Evolutionary conservation across 1,284 basidiomycete genomes (phyloP), one percentile per base, ranked within the genome.

Genomic region (Boletus semigastroideus): DNA sequence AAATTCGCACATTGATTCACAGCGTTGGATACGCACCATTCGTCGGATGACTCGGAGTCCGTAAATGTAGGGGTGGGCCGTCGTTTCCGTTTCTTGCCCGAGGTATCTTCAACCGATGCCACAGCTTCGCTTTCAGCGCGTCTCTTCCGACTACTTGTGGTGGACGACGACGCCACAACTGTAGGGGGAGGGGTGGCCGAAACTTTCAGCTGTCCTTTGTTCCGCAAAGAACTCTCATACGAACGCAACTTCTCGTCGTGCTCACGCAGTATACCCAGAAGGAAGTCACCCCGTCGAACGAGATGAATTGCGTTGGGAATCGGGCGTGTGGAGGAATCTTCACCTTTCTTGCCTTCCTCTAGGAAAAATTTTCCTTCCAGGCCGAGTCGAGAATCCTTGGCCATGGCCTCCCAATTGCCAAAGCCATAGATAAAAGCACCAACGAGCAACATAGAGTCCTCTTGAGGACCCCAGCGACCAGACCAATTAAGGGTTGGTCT

Each of bases 221-320:
- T 80, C 65, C 83, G 78, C 59, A 87, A 74, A 58, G 82, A 86
- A 65, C 77, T 85, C 72, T 92, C 89, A 64, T 90, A 87, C 63
- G 89, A 86, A 61, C 87, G 84, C 65, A 93, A 76, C 77, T 94
- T 94, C 78, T 96, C 93, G 63, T 94, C 90, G 73, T 94, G 88
- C 70, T 98, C 95, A 49, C 90, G 85, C 60, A 99, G 78, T 59
- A 95, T 79, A 54, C 93, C 83, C 58, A 94, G 78, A 54, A 99
- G 80, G 73, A 96, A 99, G 72, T 99, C 97, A 31, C 94, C 95
- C 49, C 97, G 84, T 44, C 97, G 90, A 39, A 98, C 96, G 39
- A 99, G 87, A 71, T 99, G 97, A 55, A 99, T 96, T 19, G 94
- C 92, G 60, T 94, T 95, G 16, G 95, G 95, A 60, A 96, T 95